phyloP scores from a whole-genome alignment of 2,329 filamentous ascomycete species.

The Aspergillus jensenii region DNA sequence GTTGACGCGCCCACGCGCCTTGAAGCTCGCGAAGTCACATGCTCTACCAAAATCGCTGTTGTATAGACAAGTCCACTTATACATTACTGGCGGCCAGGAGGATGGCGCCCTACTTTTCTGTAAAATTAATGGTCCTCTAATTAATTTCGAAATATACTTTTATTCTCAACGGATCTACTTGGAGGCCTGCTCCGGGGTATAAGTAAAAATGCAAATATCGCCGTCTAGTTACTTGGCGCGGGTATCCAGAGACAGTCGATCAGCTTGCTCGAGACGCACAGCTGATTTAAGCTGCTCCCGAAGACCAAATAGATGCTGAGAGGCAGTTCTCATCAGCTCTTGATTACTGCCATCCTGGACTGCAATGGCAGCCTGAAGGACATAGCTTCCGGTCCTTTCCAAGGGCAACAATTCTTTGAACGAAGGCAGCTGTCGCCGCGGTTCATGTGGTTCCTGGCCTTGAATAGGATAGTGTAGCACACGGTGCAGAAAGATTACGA shows the following conservation, averaged over 20 bases:
- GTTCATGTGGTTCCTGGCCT: conserved; percentile 28
- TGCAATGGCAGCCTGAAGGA: conserved; percentile 59
- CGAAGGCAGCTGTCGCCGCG: conserved; percentile 41
- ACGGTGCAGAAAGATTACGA: conserved; percentile 57
- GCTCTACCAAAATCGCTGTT: conserved; percentile 15
- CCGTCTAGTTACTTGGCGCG: conserved; percentile 57
- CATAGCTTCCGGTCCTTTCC: conserved; percentile 58
- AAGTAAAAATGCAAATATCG: conserved; percentile 15
- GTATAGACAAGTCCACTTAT: not conserved
- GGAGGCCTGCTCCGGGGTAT: conserved; percentile 20
- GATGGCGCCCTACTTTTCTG: not conserved
- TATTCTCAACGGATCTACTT: conserved; percentile 11
- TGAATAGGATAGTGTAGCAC: conserved; percentile 49
- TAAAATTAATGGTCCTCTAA: not conserved
- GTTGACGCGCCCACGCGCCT: conserved; percentile 27
- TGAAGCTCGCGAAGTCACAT: conserved; percentile 41
- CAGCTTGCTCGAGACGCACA: conserved; percentile 57
- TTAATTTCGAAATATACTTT: not conserved
- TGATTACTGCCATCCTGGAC: conserved; percentile 57
- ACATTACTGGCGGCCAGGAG: not conserved
- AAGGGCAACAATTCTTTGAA: conserved; percentile 50
- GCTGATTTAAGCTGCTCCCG: conserved; percentile 56
- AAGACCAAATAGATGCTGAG: conserved; percentile 55
- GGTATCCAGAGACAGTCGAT: conserved; percentile 60
- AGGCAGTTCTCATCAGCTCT: conserved; percentile 54